Evolutionary conservation across 331 rosid species (phyloP).

Genomic region (Erythrophleum ivorense): DNA sequence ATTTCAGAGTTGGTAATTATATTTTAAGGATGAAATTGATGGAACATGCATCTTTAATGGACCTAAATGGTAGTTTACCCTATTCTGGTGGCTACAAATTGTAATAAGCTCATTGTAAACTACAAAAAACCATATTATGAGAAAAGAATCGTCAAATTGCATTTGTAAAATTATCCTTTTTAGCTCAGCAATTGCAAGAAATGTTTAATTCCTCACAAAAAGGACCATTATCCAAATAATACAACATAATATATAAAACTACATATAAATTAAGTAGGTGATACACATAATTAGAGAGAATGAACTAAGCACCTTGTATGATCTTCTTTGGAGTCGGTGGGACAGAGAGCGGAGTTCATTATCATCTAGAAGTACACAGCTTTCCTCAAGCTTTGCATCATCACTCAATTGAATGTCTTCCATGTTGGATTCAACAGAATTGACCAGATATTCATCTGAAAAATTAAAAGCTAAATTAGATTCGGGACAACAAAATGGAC

Average conservation of each 20-base stretch:
- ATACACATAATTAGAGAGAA: not conserved
- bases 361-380: not conserved
- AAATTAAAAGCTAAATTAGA: not conserved
- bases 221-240: not conserved
- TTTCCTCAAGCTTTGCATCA: not conserved
- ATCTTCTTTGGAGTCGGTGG: not conserved
- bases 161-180: not conserved
- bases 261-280: not conserved
- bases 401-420: not conserved
- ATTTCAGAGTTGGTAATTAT: too few species aligned
- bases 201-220: not conserved
- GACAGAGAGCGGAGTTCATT: not conserved
- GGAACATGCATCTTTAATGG: too few species aligned
- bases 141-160: not conserved
- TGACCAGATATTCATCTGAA: not conserved
- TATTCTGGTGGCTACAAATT: too few species aligned
- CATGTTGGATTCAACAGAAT: not conserved
- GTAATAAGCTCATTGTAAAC: too few species aligned
- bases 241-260: not conserved
- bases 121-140: too few species aligned
- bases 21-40: too few species aligned
- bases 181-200: not conserved
- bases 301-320: not conserved
- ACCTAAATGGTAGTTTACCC: too few species aligned
- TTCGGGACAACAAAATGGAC: not conserved